Evolutionary conservation across 2,329 filamentous ascomycete species (phyloP).

Genomic region (Fusarium multiceps): DNA sequence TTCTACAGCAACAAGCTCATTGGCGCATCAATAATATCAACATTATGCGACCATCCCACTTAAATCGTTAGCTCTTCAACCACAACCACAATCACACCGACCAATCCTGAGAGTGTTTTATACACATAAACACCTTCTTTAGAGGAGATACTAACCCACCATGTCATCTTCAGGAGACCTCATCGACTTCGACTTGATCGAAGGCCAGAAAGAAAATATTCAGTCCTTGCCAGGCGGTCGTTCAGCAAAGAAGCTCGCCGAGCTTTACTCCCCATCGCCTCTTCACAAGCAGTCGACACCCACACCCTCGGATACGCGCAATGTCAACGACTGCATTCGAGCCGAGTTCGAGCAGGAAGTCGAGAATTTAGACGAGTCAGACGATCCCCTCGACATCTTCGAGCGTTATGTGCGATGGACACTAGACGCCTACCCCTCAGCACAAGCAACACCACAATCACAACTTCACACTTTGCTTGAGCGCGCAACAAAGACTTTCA

Average conservation of each 20-base stretch:
- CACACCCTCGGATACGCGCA: conserved; percentile 77
- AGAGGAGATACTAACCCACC: conserved; percentile 45
- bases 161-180: conserved; percentile 65
- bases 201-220: conserved; percentile 98
- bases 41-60: conserved; percentile 20
- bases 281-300: conserved; percentile 69
- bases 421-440: conserved; percentile 91
- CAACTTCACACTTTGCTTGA: conserved; percentile 90
- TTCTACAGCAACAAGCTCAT: conserved; percentile 40
- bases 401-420: conserved; percentile 99
- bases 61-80: conserved; percentile 14
- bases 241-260: conserved; percentile 88
- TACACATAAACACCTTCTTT: conserved; percentile 25
- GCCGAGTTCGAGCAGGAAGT: conserved; percentile 89
- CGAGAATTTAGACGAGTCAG: conserved; percentile 80
- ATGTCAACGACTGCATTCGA: conserved; percentile 81
- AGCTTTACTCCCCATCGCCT: conserved; percentile 78
- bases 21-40: conserved; percentile 21
- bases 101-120: conserved; percentile 26
- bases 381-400: conserved; percentile 95
- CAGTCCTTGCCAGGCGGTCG: conserved; percentile 88
- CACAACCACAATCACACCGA: conserved; percentile 29
- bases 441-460: conserved; percentile 91
- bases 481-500: conserved; percentile 90
- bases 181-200: conserved; percentile 90